Evolutionary conservation across 768 basidiomycete species (phyloP).

Genomic region (Tylopilus sp.): DNA sequence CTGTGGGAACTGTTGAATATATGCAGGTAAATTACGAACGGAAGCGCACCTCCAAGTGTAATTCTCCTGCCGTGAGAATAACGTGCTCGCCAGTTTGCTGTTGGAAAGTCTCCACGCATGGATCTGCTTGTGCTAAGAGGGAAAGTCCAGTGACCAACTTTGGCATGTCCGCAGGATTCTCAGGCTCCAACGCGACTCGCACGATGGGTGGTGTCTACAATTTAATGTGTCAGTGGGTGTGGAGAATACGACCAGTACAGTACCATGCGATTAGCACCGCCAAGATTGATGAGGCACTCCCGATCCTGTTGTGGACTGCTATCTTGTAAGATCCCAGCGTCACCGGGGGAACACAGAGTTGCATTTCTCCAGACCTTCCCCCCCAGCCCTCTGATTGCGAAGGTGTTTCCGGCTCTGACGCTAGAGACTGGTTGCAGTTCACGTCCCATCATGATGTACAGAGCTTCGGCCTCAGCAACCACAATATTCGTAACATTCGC

Average conservation of each 20-base stretch:
- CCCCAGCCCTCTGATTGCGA: conserved; percentile 86
- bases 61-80: conserved; percentile 91
- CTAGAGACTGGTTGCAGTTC: conserved; percentile 82
- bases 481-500: conserved; percentile 63
- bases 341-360: conserved; percentile 74
- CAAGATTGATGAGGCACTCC: conserved; percentile 75
- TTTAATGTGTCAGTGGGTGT: not conserved
- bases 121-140: conserved; percentile 90
- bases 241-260: conserved; percentile 1
- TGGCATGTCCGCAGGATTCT: conserved; percentile 78
- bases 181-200: conserved; percentile 90
- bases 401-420: conserved; percentile 91
- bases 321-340: conserved; percentile 38
- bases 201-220: conserved; percentile 83
- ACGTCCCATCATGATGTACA: conserved; percentile 98
- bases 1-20: conserved; percentile 38
- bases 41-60: conserved; percentile 81
- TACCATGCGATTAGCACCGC: conserved; percentile 64
- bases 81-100: conserved; percentile 98
- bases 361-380: conserved; percentile 89
- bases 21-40: not conserved
- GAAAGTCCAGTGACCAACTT: conserved; percentile 85
- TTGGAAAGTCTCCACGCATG: conserved; percentile 95
- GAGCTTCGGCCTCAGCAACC: conserved; percentile 58
- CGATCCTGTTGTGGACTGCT: conserved; percentile 33